Percentiles rank a stretch among this genome's conserved stretches.
These are phyloP conservation scores for Crucihimalaya himalaica DNA, from an alignment of 345 rosid species.

Conservation along the genomic window DNA sequence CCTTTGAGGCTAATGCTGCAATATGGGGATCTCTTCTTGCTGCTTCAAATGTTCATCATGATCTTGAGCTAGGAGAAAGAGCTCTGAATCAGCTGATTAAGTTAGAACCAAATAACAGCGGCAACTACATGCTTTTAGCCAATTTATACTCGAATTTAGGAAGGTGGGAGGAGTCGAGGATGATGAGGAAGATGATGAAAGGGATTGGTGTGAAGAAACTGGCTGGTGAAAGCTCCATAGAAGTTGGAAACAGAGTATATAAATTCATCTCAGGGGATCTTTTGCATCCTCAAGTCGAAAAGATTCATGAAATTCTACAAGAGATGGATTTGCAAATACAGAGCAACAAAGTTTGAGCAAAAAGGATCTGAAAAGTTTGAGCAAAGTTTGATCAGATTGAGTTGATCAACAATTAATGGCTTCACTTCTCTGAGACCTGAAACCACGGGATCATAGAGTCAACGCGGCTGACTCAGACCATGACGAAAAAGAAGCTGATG, in stretches of 20 bases:
- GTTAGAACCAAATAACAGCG: conserved; percentile 79
- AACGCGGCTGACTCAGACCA: neutral
- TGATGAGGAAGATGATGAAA: conserved; percentile 63
- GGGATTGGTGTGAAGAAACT: conserved; percentile 58
- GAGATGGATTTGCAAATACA: conserved; percentile 47
- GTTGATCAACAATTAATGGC: neutral
- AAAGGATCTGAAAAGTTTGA: neutral
- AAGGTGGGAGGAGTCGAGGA: conserved; percentile 65
- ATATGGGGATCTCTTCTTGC: conserved; percentile 87
- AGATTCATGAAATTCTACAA: conserved; percentile 44
- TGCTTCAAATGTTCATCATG: conserved; percentile 60
- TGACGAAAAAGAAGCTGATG: neutral
- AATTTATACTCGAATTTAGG: conserved; percentile 60
- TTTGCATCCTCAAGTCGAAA: conserved; percentile 47
- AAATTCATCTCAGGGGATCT: conserved; percentile 59
- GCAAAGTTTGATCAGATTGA: neutral
- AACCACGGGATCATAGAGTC: neutral
- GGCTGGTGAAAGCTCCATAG: conserved; percentile 69
- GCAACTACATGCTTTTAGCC: conserved; percentile 67
- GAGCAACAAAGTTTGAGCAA: conserved; percentile 8
- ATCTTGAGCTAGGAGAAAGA: conserved; percentile 57
- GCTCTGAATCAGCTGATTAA: conserved; percentile 54
- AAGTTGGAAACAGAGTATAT: conserved; percentile 49
- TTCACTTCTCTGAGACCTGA: neutral
- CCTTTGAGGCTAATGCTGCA: conserved; percentile 67